Percentiles rank a stretch among this genome's conserved stretches.
phyloP scores from a whole-genome alignment of 2,329 filamentous ascomycete species.

The Fusarium metavorans region DNA sequence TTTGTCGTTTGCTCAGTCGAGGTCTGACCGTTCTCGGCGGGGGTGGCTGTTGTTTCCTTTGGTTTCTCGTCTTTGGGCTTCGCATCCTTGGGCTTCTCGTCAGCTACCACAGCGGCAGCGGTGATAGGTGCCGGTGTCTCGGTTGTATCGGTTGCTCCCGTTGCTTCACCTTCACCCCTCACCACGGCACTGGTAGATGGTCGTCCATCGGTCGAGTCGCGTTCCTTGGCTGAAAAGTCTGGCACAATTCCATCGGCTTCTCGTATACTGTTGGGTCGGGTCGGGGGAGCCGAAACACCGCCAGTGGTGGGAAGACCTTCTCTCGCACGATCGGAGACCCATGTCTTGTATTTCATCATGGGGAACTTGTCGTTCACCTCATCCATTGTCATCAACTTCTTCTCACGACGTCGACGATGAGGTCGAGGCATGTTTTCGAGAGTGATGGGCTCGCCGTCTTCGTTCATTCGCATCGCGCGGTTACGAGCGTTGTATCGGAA shows the following conservation, averaged over 20 bases:
- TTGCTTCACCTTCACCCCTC: slow-evolving; percentile 34
- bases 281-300: slow-evolving; percentile 81
- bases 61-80: slow-evolving; percentile 34
- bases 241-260: slow-evolving; percentile 70
- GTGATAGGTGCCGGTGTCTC: slow-evolving; percentile 28
- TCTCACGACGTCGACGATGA: slow-evolving; percentile 89
- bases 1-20: slow-evolving; percentile 39
- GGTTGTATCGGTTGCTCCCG: slow-evolving; percentile 9
- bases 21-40: slow-evolving; percentile 41
- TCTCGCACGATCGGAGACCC: slow-evolving; percentile 85
- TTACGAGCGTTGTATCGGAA: slow-evolving; percentile 98
- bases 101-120: slow-evolving; percentile 28
- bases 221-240: slow-evolving; percentile 58
- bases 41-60: slow-evolving; percentile 27
- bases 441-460: slow-evolving; percentile 90
- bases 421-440: slow-evolving; percentile 86
- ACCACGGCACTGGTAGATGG: slow-evolving; percentile 43
- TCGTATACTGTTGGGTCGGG: slow-evolving; percentile 79
- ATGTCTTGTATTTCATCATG: slow-evolving; percentile 94
- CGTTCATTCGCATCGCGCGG: slow-evolving; percentile 79
- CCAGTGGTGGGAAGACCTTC: slow-evolving; percentile 87
- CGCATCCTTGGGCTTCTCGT: slow-evolving; percentile 39
- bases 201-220: slow-evolving; percentile 58
- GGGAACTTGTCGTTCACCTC: slow-evolving; percentile 99
- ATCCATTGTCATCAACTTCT: slow-evolving; percentile 99